phyloP scores from a whole-genome alignment of 805 yeast genomes.

The Zygotorulaspora sp. region DNA sequence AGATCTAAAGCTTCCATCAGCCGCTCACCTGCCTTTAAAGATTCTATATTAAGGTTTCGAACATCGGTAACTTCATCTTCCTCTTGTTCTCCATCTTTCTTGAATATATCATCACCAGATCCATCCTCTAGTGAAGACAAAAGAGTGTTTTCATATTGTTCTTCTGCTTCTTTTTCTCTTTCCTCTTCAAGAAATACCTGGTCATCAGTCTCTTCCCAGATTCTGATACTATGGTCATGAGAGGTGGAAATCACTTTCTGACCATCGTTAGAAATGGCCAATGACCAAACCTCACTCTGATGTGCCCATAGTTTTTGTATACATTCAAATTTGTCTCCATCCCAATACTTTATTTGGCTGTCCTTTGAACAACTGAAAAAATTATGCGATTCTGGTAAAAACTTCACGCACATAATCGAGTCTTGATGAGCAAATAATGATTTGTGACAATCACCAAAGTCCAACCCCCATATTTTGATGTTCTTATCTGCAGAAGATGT shows the following conservation, averaged over 20 bases:
- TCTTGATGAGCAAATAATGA: constrained; percentile 97
- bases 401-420: constrained; percentile 82
- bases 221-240: constrained; percentile 87
- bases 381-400: constrained; percentile 80
- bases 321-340: constrained; percentile 93
- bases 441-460: constrained; percentile 97
- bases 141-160: constrained; percentile 76
- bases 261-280: constrained; percentile 73
- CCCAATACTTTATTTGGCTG: constrained; percentile 91
- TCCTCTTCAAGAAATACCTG: constrained; percentile 97
- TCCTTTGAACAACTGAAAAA: constrained; percentile 91
- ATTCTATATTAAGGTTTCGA: constrained; percentile 78
- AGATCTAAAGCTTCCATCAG: constrained; percentile 87
- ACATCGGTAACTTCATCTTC: constrained; percentile 62
- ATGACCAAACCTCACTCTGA: constrained; percentile 90
- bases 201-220: constrained; percentile 94
- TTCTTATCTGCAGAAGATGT: constrained; percentile 97
- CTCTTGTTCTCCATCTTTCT: constrained; percentile 38
- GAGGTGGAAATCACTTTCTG: constrained; percentile 72
- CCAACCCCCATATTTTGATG: constrained; percentile 97
- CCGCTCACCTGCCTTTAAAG: constrained; percentile 91
- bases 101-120: constrained; percentile 39
- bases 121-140: constrained; percentile 65
- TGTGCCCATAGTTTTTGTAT: constrained; percentile 84
- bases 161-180: constrained; percentile 92